Evolutionary conservation across 495 filamentous ascomycete species (phyloP), one percentile per base, ranked within the genome.

Genomic region (Articulospora tetracladia): DNA sequence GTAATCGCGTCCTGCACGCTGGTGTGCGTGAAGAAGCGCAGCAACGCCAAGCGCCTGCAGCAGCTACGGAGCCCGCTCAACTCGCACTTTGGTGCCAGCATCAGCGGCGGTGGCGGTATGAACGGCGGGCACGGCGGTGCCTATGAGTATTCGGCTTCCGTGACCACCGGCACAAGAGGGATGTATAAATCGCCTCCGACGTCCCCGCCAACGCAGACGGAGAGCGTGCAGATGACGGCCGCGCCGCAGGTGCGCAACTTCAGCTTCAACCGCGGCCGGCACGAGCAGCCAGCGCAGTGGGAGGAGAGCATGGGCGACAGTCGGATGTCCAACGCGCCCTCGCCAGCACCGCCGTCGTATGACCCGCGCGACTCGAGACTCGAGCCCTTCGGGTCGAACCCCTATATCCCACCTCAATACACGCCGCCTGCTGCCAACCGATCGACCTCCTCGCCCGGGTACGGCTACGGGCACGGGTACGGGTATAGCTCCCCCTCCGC

Each of bases 11-110:
- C 73, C 51, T 32, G 30, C 39, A 69, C 70, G 57, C 68, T 81
- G 36, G 69, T 81, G 6, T 70, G 73, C 57, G 72, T 70, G 49
- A 77, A 78, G 19, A 80, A 79, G 66, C 75, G 77, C 10, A 44
- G 34, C 2, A 32, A 1, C 17, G 39, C 8, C 3, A 53, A 60
- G 12, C 12, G 48, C 15, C 22, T 59, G 20, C 28, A 34, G 23
- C 19, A 8, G 17, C 55, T 62, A 2, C 8, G 36, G 3, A 62
- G 59, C 1, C 53, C 59, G 47, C 56, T 64, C n/a, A 49, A 67
- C 53, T 19, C 53, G 24, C 61, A 61, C 12, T 67, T 67, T 47
- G 65, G 65, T 11, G 52, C 65, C 13, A 25, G n/a, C 10, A 59
- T 20, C 12, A 32, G 32, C 24, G 66, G 66, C 24, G 65, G 22